phyloP scores from a whole-genome alignment of 2,329 filamentous ascomycete genomes.

The Trichoderma atrobrunneum region DNA sequence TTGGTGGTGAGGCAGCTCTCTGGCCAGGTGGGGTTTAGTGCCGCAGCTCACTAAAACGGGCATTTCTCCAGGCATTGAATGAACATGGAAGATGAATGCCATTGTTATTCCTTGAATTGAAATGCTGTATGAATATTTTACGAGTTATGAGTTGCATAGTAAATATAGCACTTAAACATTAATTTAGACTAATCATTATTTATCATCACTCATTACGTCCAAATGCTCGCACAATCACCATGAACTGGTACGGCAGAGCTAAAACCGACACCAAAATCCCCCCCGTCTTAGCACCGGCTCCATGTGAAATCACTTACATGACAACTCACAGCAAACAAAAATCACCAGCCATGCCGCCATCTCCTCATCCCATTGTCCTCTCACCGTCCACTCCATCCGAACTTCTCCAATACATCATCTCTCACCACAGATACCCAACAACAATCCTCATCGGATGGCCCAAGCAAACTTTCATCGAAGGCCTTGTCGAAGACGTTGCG shows the following conservation, averaged over 20 bases:
- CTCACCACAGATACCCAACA: conserved; percentile 53
- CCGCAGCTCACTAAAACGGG: neutral
- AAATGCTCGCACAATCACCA: neutral
- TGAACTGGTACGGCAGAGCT: neutral
- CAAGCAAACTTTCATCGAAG: conserved; percentile 60
- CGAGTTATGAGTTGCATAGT: neutral
- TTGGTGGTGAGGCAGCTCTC: neutral
- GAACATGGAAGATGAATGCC: neutral
- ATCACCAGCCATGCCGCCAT: neutral
- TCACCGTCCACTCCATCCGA: conserved; percentile 55
- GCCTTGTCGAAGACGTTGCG: conserved; percentile 51
- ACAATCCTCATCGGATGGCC: conserved; percentile 70
- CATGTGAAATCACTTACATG: neutral
- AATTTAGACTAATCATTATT: neutral
- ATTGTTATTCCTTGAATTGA: neutral
- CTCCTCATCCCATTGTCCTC: conserved; percentile 42
- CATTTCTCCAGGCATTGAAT: neutral
- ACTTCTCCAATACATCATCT: conserved; percentile 64
- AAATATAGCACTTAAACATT: neutral
- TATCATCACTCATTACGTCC: neutral
- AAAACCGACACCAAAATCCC: neutral
- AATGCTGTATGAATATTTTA: neutral
- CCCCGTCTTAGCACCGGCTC: neutral
- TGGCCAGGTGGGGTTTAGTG: conserved; percentile 11
- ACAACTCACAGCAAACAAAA: neutral